These are phyloP conservation scores for Gliomastix tumulicola DNA, from an alignment of 2,329 filamentous ascomycete species.

Conservation along the genomic window DNA sequence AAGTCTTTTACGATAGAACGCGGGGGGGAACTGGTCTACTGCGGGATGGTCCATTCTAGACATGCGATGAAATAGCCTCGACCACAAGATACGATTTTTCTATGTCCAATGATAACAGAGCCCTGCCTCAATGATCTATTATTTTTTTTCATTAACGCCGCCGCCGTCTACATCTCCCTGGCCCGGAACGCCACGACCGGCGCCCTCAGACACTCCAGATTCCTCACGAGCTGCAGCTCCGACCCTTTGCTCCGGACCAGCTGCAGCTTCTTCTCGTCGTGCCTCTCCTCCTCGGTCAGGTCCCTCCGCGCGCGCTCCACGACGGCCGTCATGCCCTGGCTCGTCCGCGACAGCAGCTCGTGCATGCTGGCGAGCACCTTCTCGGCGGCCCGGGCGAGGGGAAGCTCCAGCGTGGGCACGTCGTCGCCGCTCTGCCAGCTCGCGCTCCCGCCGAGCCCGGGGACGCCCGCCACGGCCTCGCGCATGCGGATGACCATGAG, in stretches of 20 bases:
- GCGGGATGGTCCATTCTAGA: too few species aligned
- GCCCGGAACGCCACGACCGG: conserved; percentile 61
- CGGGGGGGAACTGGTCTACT: too few species aligned
- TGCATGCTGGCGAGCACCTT: conserved; percentile 94
- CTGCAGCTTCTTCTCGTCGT: conserved; percentile 50
- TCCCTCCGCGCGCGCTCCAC: conserved; percentile 34
- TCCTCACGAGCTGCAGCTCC: conserved; percentile 77
- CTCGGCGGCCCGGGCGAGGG: conserved; percentile 75
- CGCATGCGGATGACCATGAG: conserved; percentile 82
- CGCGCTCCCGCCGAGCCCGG: conserved; percentile 38
- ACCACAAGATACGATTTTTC: too few species aligned
- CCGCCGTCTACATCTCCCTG: conserved; percentile 33
- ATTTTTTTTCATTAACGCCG: too few species aligned
- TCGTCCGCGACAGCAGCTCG: conserved; percentile 65
- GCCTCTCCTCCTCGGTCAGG: conserved; percentile 35
- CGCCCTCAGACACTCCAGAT: conserved; percentile 58
- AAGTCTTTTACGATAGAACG: too few species aligned
- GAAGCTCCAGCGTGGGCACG: conserved; percentile 63
- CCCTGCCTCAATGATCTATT: too few species aligned
- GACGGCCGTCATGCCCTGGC: conserved; percentile 52
- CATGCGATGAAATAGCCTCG: too few species aligned
- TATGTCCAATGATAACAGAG: too few species aligned
- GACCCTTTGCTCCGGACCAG: conserved; percentile 74
- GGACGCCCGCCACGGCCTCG: conserved; percentile 58
- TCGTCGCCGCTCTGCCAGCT: conserved; percentile 75